Base-by-base conservation (phyloP, 2,329 filamentous ascomycete genomes). In the Aspergillus novoparasiticus region DNA sequence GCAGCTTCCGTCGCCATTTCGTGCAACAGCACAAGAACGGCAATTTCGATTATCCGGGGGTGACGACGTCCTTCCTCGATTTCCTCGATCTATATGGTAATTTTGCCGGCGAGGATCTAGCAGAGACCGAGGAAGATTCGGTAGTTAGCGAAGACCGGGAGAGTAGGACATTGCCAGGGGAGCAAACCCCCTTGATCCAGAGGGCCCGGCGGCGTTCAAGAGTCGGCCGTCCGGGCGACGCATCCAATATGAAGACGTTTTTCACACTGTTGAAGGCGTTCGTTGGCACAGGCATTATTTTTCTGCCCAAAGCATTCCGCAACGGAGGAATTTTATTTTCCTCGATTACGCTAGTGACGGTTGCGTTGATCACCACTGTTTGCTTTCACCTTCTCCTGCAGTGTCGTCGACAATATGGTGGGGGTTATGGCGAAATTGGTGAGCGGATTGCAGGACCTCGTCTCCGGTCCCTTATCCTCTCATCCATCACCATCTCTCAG, bases 221-320 rank as follows among this genome's bases (percentile, higher is more conserved):
- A 26, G 71, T 68, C 28, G 70, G 69, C 57, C 81, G 76, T 64
- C 80, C 85, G 41, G 89, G 88, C 23, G 88, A 90, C 70, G 89
- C 90, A 2, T 85, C 85, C 58, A 89, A 86, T n/a, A 78, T 85
- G 45, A 90, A 91, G 79, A 89, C 90, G 0, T 93, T 93, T 77
- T 92, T 93, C 75, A 93, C 90, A 0, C 81, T 93, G 11, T 80
- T 93, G 58, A 93, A 93, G 75, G 90, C 90, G 1, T 93, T 93
- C 70, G 86, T 93, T 59, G 90, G 90, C 55, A 93, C 90, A 0
- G 90, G 90, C 64, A 93, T 93, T 75, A 92, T 93, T 87, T 93
- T 93, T 72, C 76, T 93, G 51, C 90, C 90, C 54, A 93, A 92
- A 73, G 90, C 90, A 0, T 93, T 93, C 78, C 87, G 87, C 71